phyloP scores from a whole-genome alignment of 2,329 filamentous ascomycete species.

The Fusarium lyarnte region DNA sequence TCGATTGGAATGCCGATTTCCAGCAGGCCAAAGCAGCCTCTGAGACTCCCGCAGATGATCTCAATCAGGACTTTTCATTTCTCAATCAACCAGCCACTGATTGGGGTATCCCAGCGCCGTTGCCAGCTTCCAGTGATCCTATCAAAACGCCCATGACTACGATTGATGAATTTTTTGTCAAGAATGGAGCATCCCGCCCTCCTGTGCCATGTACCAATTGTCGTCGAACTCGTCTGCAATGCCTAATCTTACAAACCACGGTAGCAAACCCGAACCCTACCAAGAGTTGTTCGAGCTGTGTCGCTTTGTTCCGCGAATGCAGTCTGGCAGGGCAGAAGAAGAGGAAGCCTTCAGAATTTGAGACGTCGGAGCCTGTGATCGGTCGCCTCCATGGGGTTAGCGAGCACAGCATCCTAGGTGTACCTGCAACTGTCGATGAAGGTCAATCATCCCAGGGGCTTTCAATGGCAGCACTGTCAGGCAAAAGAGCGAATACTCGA shows the following conservation, averaged over 20 bases:
- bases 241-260: constrained; percentile 58
- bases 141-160: constrained; percentile 29
- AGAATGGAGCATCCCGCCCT: constrained; percentile 55
- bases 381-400: constrained; percentile 60
- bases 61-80: constrained; percentile 32
- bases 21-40: constrained; percentile 23
- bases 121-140: background rate
- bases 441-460: background rate
- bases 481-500: constrained; percentile 50
- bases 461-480: constrained; percentile 27
- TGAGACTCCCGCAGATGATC: background rate
- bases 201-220: constrained; percentile 57
- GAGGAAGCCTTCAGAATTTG: constrained; percentile 56
- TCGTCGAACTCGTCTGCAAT: constrained; percentile 55
- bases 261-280: constrained; percentile 59
- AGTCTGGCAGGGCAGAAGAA: constrained; percentile 58
- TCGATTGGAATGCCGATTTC: constrained; percentile 37
- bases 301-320: constrained; percentile 60
- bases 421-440: constrained; percentile 11
- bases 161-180: constrained; percentile 51
- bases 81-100: constrained; percentile 24
- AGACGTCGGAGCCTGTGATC: constrained; percentile 57
- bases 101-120: constrained; percentile 17
- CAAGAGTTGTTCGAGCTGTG: constrained; percentile 60
- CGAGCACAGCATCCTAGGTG: constrained; percentile 47